phyloP scores from a whole-genome alignment of 345 rosid genomes.

The Iberis pinnata region DNA sequence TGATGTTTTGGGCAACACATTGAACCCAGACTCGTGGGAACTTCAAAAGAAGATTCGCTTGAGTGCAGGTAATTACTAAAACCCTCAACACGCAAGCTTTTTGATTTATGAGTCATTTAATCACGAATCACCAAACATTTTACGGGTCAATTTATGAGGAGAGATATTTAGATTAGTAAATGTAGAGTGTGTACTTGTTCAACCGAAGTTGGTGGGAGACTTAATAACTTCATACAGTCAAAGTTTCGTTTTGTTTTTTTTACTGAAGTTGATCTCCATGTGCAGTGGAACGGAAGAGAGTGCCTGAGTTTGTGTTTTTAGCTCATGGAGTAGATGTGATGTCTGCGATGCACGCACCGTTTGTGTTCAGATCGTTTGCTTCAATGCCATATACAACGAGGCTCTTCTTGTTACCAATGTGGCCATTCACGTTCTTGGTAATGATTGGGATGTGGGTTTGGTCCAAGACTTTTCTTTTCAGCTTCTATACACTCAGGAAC shows the following conservation, averaged over 20 bases:
- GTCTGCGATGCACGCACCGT: constrained; percentile 61
- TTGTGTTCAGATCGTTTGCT: constrained; percentile 46
- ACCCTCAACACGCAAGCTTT: too few relatives aligned
- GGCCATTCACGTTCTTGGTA: constrained; percentile 40
- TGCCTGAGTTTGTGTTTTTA: constrained; percentile 87
- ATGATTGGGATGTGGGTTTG: constrained; percentile 67
- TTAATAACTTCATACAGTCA: too few relatives aligned
- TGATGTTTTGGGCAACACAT: constrained; percentile 70
- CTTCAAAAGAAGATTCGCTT: constrained; percentile 46
- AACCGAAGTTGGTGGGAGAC: too few relatives aligned
- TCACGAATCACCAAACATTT: neutral
- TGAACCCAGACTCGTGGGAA: constrained; percentile 66
- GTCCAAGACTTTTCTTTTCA: constrained; percentile 58
- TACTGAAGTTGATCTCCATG: too few relatives aligned
- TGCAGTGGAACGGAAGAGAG: constrained; percentile 43
- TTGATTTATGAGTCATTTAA: too few relatives aligned
- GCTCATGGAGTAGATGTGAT: constrained; percentile 81
- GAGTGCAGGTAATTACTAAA: constrained; percentile 36
- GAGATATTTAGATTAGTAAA: too few relatives aligned
- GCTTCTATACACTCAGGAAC: constrained; percentile 62
- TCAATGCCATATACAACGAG: constrained; percentile 47
- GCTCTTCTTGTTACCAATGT: constrained; percentile 38
- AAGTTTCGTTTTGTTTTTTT: too few relatives aligned
- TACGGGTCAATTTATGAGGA: too few relatives aligned
- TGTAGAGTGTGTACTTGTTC: too few relatives aligned